Evolutionary conservation across 306 rosid species (phyloP), one percentile per base, ranked within the genome.

Genomic region (Fragaria vesca): DNA sequence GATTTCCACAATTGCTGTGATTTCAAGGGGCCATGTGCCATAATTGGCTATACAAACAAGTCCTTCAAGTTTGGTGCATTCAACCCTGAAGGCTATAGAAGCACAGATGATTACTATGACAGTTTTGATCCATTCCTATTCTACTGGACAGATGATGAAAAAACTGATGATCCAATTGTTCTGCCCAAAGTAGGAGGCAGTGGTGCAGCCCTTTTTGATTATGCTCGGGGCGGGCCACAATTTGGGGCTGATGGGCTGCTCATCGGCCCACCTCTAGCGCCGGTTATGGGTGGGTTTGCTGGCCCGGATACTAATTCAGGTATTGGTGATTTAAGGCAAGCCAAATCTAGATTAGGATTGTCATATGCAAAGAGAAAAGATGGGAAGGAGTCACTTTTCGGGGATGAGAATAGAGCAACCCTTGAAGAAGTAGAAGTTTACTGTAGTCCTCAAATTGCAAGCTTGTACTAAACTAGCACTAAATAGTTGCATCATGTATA

Each of bases 11-110:
- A 82, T 18, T 88, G 81, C 67, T 88, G 97, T 66, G 96, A 95
- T 60, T 95, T 95, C 81, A 95, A 95, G 79, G 99, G 99, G 12
- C 97, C 97, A 47, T 89, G 97, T 71, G 96, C 93, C 66, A 88
- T 93, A 50, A 88, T 95, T 45, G 97, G 99, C 45, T 91, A 93
- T 85, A 88, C 96, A 76, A 74, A 86, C 88, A 84, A 91, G 77
- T 81, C 88, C 70, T 91, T 95, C 87, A 95, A 95, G 87, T 95
- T 95, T 83, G 97, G 97, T 47, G 99, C 97, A 66, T 93, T 95
- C 74, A 95, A 82, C 62, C 97, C 99, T 15, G 97, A 93, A 84
- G 99, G 97, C 43, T 93, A 91, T 30, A 91, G 96, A 85, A 93
- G 97, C 93, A 95, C 99, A 72, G 97, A 95, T 68, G 97, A 93